Percentiles rank a stretch among this genome's conserved stretches.
Evolutionary conservation across 179 eudicot genomes (phyloP).

Genomic region (Gypsophila paniculata): DNA sequence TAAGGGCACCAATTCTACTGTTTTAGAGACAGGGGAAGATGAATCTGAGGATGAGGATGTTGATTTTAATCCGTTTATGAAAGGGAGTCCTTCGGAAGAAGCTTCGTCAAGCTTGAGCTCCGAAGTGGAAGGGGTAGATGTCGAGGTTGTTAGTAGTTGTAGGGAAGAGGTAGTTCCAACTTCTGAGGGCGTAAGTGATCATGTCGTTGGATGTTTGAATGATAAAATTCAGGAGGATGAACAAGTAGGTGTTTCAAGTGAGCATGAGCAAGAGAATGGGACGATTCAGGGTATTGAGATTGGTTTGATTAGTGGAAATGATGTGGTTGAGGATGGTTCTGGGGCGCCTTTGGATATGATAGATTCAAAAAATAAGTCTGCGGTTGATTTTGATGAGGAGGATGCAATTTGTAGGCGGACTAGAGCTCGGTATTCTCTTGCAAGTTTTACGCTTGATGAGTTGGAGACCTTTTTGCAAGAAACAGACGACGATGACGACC

Average conservation of each 20-base stretch:
- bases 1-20: conserved; percentile 22
- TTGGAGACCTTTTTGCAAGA: conserved; percentile 96
- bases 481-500: conserved; percentile 88
- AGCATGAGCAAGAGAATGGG: conserved; percentile 29
- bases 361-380: conserved; percentile 22
- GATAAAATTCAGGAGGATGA: conserved; percentile 35
- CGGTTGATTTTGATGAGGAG: conserved; percentile 55
- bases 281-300: conserved; percentile 29
- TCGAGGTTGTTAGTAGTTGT: conserved; percentile 51
- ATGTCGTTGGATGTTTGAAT: conserved; percentile 20
- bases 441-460: conserved; percentile 89
- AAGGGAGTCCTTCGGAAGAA: conserved; percentile 58
- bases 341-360: conserved; percentile 17
- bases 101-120: conserved; percentile 92
- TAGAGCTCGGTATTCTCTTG: conserved; percentile 94
- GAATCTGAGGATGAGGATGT: conserved; percentile 86
- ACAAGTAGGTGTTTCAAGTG: conserved; percentile 24
- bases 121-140: conserved; percentile 71
- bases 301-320: conserved; percentile 34
- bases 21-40: conserved; percentile 31
- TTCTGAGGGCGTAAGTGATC: conserved; percentile 21
- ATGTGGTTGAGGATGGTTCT: conserved; percentile 32
- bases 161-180: conserved; percentile 21
- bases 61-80: conserved; percentile 79
- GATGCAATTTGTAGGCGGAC: conserved; percentile 91